Evolutionary conservation across 805 yeast genomes (phyloP).

Genomic region (Saccharomycopsis babjevae): DNA sequence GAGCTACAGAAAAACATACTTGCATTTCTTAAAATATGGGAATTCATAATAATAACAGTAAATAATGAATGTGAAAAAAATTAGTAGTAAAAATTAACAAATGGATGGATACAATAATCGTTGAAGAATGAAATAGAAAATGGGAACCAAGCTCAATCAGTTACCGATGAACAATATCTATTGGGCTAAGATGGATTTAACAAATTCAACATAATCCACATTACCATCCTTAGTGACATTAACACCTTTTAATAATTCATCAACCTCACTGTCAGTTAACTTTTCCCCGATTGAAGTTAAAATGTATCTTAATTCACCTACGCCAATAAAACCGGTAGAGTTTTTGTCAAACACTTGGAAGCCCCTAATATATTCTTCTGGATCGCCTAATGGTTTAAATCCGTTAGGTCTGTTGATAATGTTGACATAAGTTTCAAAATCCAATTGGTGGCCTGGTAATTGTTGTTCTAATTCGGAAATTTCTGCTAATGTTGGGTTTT

Average conservation of each 20-base stretch:
- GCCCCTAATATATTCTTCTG: conserved; percentile 76
- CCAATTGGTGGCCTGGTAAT: conserved; percentile 32
- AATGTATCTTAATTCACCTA: conserved; percentile 92
- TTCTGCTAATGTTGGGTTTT: conserved; percentile 92
- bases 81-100: too few relatives aligned
- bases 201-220: conserved; percentile 91
- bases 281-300: conserved; percentile 95
- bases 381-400: conserved; percentile 77
- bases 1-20: neutral
- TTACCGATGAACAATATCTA: conserved; percentile 25
- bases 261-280: conserved; percentile 82
- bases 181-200: conserved; percentile 86
- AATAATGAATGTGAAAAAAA: conserved; percentile 1
- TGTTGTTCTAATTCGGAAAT: conserved; percentile 48
- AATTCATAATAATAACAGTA: neutral
- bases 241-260: conserved; percentile 91
- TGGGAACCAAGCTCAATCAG: too few relatives aligned
- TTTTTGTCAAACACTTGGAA: conserved; percentile 98
- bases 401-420: conserved; percentile 81
- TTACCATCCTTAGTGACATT: conserved; percentile 88
- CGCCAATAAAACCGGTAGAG: conserved; percentile 89
- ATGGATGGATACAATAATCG: neutral
- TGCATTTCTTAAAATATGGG: neutral
- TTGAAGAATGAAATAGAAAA: neutral
- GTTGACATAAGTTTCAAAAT: conserved; percentile 66